Evolutionary conservation across 2,329 filamentous ascomycete species (phyloP), one percentile per base, ranked within the genome.

Genomic region (Daldinia eschscholtzii): DNA sequence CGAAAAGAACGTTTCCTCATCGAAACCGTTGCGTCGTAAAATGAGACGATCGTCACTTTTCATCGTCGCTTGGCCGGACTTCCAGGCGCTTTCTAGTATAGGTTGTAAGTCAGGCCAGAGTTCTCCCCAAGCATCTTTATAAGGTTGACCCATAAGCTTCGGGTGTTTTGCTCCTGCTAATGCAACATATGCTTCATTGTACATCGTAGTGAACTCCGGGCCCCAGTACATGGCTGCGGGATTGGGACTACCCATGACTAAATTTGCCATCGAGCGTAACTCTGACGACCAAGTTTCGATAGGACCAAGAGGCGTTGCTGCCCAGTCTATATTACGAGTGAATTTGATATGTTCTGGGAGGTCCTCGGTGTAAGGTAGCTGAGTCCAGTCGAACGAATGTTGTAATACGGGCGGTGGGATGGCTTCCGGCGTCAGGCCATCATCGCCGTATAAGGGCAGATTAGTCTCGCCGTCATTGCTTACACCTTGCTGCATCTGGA

Each of bases 221-320:
- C 92, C 92, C 92, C 93, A 95, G 77, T 94, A 95, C 84, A 94
- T 88, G 6, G 91, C 90, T 4, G 90, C 88, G 1, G 91, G 91
- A 75, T 93, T 89, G 10, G 92, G 92, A 65, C 88, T 91, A 13
- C 88, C 91, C 92, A 96, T 94, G 73, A 97, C 89, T 48, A 95
- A 80, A 77, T 94, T 95, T 57, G 92, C 91, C 89, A 94, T 93
- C 70, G 89, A 88, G 61, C 93, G 87, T 56, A 96, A 81, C 73
- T 94, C 91, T 33, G 87, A 81, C 0, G 86, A 82, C 92, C 93
- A 97, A 55, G 84, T 81, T 70, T 92, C 90, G 20, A 96, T 93
- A 0, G 92, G 91, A 0, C 93, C 93, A 1, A 96, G 82, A 3
- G 89, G 82, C 1, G 93, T 96, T 0, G 86, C 82, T 1, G 86